Evolutionary conservation across 176 grass and related monocot genomes (phyloP), one percentile per base, ranked within the genome.

Genomic region (Musa schizocarpa): DNA sequence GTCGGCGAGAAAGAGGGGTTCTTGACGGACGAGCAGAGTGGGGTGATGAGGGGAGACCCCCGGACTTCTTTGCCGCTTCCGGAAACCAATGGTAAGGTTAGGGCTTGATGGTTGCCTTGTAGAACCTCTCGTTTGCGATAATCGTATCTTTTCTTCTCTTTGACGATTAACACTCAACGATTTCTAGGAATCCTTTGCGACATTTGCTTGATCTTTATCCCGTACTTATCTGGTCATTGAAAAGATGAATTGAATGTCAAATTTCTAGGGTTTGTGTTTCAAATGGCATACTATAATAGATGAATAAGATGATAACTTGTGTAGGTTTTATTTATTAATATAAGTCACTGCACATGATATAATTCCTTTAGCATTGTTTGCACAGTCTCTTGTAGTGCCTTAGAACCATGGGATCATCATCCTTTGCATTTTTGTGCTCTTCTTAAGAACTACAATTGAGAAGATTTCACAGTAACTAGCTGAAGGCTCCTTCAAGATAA

Each of bases 1-100:
- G 66, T 97, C 90, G 82, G 90, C 93, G 78, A 93, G 90, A 90
- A 90, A 53, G 90, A 88, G 14, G 90, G 93, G 48, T 97, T 97
- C 74, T 79, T 93, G 77, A 97, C 93, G 27, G 90, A 93, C 63
- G 70, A 97, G 57, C 93, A 97, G 88, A 83, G 93, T 83, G 79
- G 93, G 80, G 81, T 87, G 79, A 82, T 97, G 79, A 91, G 87
- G 76, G 76, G 8, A 83, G 54, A 54, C 61, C 85, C 85, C 1
- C 85, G 89, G 69, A 86, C 77, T 58, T 86, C 93, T 9, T 83
- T 85, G 22, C 63, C 93, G 54, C 83, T 89, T 64, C 83, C 66
- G 80, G 89, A 93, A 71, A 83, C 88, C 75, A 81, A 90, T 53
- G 70, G 72, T 66, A 80, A 82, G 79, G 83, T 54, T 19, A 56